Percentiles rank a stretch among this genome's conserved stretches.
These are phyloP conservation scores for Diutina siamensis DNA, from an alignment of 1,139 yeast genomes.

Conservation along the genomic window DNA sequence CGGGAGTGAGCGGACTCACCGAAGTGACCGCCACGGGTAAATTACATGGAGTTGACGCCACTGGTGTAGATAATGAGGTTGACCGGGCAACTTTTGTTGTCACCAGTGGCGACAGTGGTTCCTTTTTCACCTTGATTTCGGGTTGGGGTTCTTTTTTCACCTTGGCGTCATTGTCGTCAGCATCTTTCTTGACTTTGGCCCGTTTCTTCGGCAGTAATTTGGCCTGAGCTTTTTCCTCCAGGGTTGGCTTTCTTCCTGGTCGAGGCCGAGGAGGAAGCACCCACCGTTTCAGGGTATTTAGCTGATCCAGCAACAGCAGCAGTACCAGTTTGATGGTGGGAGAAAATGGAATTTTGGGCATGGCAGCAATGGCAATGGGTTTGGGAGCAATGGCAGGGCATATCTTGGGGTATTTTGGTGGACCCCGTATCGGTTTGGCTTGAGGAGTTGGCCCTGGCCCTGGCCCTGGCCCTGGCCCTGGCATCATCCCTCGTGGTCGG, in stretches of 20 bases:
- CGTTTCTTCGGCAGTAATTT: conserved; percentile 5
- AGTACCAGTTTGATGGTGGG: conserved; percentile 1
- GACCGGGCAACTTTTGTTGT: no score
- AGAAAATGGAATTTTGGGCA: conserved; percentile 4
- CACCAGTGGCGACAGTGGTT: not conserved
- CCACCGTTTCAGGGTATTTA: conserved; percentile 49
- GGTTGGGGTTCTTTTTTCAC: not conserved
- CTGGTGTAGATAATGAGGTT: not conserved
- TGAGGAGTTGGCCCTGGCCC: not conserved
- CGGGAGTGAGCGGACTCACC: not conserved
- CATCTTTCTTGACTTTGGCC: conserved; percentile 6
- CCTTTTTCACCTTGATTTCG: not conserved
- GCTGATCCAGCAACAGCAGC: not conserved
- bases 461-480: not conserved
- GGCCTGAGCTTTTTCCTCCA: conserved; percentile 8
- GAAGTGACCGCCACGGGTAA: not conserved
- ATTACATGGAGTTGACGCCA: not conserved
- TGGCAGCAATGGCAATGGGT: not conserved
- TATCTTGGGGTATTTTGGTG: conserved; percentile 3
- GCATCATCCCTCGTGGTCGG: not conserved
- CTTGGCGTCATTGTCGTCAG: not conserved
- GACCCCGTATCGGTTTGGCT: not conserved
- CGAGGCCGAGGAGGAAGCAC: conserved; percentile 56
- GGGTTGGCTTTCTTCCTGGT: conserved; percentile 42
- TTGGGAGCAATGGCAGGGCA: conserved; percentile 6